A percentile compares a stretch with the other conserved stretches of the same genome.
These are phyloP conservation scores for Euphorbia schlechtendalii DNA, from an alignment of 441 rosid genomes.

Conservation along the genomic window DNA sequence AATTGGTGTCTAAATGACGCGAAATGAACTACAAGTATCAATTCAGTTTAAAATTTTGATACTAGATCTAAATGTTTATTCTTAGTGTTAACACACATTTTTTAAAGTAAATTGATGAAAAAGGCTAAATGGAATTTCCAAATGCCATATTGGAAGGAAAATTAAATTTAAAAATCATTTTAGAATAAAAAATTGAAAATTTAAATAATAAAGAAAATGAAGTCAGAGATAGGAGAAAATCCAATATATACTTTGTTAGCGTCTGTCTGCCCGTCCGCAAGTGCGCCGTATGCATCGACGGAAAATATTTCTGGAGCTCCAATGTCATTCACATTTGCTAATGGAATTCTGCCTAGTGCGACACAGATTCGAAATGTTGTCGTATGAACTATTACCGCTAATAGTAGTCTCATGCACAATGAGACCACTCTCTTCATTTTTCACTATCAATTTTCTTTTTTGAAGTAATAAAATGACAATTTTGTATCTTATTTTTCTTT, in stretches of 20 bases:
- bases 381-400: not conserved
- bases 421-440: slow-evolving; percentile 10
- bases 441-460: not conserved
- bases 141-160: too few species aligned
- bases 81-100: too few species aligned
- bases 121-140: too few species aligned
- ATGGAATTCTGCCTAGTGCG: slow-evolving; percentile 5
- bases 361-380: not conserved
- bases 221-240: not conserved
- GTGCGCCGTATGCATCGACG: slow-evolving; percentile 36
- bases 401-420: slow-evolving; percentile 6
- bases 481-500: not conserved
- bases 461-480: not conserved
- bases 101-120: too few species aligned
- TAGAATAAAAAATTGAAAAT: too few species aligned
- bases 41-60: too few species aligned
- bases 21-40: too few species aligned
- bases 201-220: too few species aligned
- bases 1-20: too few species aligned
- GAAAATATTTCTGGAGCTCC: slow-evolving; percentile 18
- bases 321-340: not conserved
- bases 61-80: too few species aligned
- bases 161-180: too few species aligned
- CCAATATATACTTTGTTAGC: slow-evolving; percentile 20
- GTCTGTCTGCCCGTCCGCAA: slow-evolving; percentile 29